Evolutionary conservation across 345 rosid genomes (phyloP).

Genomic region (Excoecaria cochinchinensis): DNA sequence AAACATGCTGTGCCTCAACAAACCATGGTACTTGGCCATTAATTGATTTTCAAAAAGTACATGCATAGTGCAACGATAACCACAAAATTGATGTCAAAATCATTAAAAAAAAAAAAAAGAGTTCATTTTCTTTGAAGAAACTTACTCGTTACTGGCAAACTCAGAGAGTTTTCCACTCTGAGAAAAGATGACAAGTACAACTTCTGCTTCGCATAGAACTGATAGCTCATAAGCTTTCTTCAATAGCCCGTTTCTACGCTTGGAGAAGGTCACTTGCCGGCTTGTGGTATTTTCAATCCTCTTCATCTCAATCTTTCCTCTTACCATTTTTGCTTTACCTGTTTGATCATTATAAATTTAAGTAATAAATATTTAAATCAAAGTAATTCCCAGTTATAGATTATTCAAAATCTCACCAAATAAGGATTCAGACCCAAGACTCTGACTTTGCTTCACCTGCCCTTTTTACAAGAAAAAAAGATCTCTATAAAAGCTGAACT

Average conservation of each 20-base stretch:
- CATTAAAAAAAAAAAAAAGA: not conserved
- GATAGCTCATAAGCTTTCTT: conserved; percentile 68
- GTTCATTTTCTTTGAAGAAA: conserved; percentile 1
- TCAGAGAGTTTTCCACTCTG: conserved; percentile 49
- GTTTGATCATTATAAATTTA: conserved; percentile 2
- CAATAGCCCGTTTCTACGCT: conserved; percentile 54
- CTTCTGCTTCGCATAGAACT: conserved; percentile 63
- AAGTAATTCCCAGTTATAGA: not conserved
- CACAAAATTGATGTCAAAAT: not conserved
- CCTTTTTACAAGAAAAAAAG: too few relatives aligned
- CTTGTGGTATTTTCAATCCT: conserved; percentile 53
- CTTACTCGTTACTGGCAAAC: conserved; percentile 49
- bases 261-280: conserved; percentile 63
- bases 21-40: not conserved
- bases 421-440: not conserved
- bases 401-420: conserved; percentile 13
- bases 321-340: conserved; percentile 40
- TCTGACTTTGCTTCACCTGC: not conserved
- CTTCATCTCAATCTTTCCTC: conserved; percentile 62
- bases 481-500: not conserved
- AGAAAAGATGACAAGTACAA: conserved; percentile 51
- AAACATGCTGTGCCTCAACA: not conserved
- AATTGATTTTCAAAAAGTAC: not conserved
- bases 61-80: not conserved
- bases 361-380: conserved; percentile 9